phyloP scores from a whole-genome alignment of 2,329 filamentous ascomycete genomes.

The Chrysoporthe puriensis region DNA sequence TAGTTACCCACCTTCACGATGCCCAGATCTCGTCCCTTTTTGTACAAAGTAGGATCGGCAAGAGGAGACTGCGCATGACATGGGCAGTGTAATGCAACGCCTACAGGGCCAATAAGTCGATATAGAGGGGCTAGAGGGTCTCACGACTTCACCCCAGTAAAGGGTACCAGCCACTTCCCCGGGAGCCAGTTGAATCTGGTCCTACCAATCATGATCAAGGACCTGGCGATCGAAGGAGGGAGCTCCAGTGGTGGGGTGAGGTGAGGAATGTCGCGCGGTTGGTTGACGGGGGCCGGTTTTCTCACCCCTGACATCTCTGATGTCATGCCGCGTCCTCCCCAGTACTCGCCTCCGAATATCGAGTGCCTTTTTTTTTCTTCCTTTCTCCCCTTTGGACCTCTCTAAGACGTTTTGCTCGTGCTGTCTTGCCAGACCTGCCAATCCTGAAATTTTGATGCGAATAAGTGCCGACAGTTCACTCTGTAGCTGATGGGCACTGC shows the following conservation, averaged over 20 bases:
- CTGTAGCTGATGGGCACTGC: not conserved
- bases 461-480: not conserved
- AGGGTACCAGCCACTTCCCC: not conserved
- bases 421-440: not conserved
- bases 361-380: not conserved
- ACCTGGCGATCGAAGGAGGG: not conserved
- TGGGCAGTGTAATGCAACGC: not conserved
- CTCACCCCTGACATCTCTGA: conserved; percentile 8
- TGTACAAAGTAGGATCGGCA: conserved; percentile 10
- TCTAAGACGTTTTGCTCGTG: no score
- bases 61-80: not conserved
- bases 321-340: conserved; percentile 18
- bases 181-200: not conserved
- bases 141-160: no score
- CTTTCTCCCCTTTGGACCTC: no score
- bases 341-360: not conserved
- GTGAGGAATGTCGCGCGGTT: not conserved
- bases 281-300: conserved; percentile 1
- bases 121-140: no score
- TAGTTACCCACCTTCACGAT: not conserved
- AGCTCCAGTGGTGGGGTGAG: not conserved
- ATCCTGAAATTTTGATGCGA: not conserved
- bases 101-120: not conserved
- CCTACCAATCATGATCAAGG: not conserved
- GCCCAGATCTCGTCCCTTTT: conserved; percentile 16